Percentiles rank a stretch among this genome's conserved stretches.
Evolutionary conservation across 129 eudicot genomes (phyloP).

Genomic region (Artemisia annua): DNA sequence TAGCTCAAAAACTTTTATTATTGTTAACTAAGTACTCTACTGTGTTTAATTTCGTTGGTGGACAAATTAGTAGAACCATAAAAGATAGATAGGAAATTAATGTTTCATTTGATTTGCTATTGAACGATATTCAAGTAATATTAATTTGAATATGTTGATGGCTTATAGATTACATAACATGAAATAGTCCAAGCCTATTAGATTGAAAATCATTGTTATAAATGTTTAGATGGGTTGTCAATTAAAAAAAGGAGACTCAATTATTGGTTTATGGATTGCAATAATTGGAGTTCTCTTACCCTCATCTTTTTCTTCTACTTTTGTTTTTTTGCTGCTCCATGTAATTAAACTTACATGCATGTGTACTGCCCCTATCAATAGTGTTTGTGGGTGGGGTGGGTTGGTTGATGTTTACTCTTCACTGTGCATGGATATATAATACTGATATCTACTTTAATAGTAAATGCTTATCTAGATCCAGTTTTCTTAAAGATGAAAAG

Average conservation of each 20-base stretch:
- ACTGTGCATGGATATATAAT: conserved; percentile 18
- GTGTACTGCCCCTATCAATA: conserved; percentile 35
- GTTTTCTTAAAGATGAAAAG: neutral
- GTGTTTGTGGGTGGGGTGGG: conserved; percentile 35
- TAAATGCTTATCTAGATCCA: conserved; percentile 21
- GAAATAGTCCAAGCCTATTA: conserved; percentile 14
- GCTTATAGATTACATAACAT: neutral
- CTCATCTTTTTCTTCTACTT: conserved; percentile 34
- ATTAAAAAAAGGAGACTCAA: conserved; percentile 32
- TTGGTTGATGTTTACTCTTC: conserved; percentile 33
- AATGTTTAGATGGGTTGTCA: conserved; percentile 27
- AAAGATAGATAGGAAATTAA: too few relatives aligned
- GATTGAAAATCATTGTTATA: conserved; percentile 20
- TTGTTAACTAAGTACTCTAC: neutral
- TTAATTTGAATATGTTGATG: neutral
- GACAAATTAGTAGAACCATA: too few relatives aligned
- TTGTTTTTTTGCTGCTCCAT: conserved; percentile 35
- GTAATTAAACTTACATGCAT: conserved; percentile 23
- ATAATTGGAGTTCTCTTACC: conserved; percentile 40
- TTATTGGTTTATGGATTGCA: conserved; percentile 45
- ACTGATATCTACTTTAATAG: neutral
- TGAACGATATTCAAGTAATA: neutral
- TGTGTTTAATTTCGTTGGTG: too few relatives aligned
- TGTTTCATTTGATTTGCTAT: too few relatives aligned
- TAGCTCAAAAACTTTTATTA: conserved; percentile 3